Percentiles rank a stretch among this genome's conserved stretches.
phyloP scores from a whole-genome alignment of 768 basidiomycete genomes.

The Mycena latifolia region DNA sequence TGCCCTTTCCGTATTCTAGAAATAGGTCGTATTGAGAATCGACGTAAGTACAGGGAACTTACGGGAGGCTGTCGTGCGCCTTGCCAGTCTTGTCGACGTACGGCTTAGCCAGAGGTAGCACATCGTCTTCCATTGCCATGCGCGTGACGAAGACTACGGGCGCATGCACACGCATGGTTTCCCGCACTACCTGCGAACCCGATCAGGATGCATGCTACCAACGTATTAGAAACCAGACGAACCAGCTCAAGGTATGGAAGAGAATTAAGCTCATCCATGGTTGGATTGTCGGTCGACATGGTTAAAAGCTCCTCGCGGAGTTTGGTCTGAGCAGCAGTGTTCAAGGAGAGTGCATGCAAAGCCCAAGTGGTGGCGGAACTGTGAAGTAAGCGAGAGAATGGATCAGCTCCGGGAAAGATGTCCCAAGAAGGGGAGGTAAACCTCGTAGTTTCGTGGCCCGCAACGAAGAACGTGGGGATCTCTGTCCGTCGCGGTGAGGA shows the following conservation, averaged over 20 bases:
- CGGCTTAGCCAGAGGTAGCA: conserved; percentile 62
- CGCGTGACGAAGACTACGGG: conserved; percentile 61
- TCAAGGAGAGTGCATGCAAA: conserved; percentile 52
- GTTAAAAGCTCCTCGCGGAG: conserved; percentile 58
- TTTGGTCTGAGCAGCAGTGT: conserved; percentile 53
- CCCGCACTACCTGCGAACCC: conserved; percentile 49
- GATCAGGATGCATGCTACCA: background rate
- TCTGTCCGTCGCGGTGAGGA: background rate
- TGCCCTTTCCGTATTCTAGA: conserved; percentile 59
- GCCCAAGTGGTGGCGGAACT: conserved; percentile 49
- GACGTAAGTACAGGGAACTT: background rate
- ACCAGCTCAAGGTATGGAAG: conserved; percentile 38
- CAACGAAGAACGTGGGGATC: conserved; percentile 56
- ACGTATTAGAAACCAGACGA: conserved; percentile 34
- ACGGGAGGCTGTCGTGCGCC: conserved; percentile 51
- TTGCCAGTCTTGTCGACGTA: conserved; percentile 57
- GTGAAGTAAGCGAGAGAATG: too few species aligned
- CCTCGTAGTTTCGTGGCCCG: conserved; percentile 41
- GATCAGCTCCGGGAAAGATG: too few species aligned
- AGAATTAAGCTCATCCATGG: too few species aligned
- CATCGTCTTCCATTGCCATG: conserved; percentile 63
- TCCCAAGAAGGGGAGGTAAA: background rate
- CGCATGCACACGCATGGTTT: conserved; percentile 68
- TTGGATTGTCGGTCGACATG: conserved; percentile 23
- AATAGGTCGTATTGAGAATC: background rate